Percentiles rank a stretch among this genome's conserved stretches.
Conservation (phyloP, 495 filamentous ascomycete species). For the Lepraria neglecta region DNA sequence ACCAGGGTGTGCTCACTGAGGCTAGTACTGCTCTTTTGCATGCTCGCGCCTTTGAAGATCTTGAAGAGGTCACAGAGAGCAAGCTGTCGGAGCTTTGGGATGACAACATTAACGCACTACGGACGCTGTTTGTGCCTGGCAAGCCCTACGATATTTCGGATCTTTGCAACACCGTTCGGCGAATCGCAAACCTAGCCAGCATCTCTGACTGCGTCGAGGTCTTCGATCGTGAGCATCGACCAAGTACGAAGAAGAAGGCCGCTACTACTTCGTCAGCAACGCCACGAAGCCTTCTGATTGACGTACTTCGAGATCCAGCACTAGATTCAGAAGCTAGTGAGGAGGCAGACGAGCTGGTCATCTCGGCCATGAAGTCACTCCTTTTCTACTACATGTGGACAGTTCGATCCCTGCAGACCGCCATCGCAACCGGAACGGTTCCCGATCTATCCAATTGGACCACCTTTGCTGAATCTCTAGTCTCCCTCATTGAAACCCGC, state of each 20-base stretch:
- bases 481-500: conserved; percentile 54
- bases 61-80: conserved; percentile 72
- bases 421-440: conserved; percentile 37
- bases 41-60: conserved; percentile 75
- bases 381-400: conserved; percentile 97
- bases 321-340: conserved; percentile 53
- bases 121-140: conserved; percentile 57
- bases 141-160: conserved; percentile 57
- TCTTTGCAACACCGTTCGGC: conserved; percentile 70
- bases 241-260: conserved; percentile 41
- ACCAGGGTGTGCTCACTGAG: conserved; percentile 77
- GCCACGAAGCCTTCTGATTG: conserved; percentile 44
- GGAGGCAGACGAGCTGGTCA: conserved; percentile 70
- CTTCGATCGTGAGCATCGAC: conserved; percentile 53
- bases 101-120: conserved; percentile 62
- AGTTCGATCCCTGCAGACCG: conserved; percentile 46
- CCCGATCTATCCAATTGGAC: conserved; percentile 40
- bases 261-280: conserved; percentile 53
- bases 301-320: conserved; percentile 59
- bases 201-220: conserved; percentile 68
- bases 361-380: conserved; percentile 61
- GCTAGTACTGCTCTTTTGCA: conserved; percentile 77
- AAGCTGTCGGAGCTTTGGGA: conserved; percentile 84
- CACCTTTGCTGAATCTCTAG: conserved; percentile 53
- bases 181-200: conserved; percentile 75